A percentile compares a stretch with the other conserved stretches of the same genome.
These are phyloP conservation scores for Podila minutissima DNA, from an alignment of 192 early-diverging fungal genomes.

Conservation along the genomic window DNA sequence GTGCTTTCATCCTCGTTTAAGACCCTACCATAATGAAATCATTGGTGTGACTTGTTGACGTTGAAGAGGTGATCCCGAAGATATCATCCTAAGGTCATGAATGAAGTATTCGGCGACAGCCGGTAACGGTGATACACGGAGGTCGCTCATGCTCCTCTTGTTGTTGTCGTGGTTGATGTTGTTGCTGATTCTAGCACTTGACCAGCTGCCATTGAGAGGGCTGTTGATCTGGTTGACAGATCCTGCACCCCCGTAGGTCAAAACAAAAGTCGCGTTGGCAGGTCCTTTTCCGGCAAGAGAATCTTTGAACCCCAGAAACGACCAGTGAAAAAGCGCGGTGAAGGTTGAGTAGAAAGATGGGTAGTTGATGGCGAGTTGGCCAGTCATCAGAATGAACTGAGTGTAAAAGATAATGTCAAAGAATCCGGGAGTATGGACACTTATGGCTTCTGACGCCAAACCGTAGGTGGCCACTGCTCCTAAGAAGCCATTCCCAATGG, in stretches of 20 bases:
- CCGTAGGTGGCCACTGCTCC: slow-evolving; percentile 35
- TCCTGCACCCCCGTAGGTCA: slow-evolving; percentile 37
- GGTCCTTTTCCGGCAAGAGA: slow-evolving; percentile 43
- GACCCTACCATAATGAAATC: too few relatives aligned
- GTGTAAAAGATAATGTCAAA: slow-evolving; percentile 62
- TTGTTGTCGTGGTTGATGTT: background rate
- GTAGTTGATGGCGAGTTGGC: slow-evolving; percentile 57
- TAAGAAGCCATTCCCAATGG: slow-evolving; percentile 23
- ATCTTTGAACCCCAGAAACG: slow-evolving; percentile 40
- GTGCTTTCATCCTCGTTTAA: too few relatives aligned
- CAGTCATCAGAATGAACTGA: slow-evolving; percentile 59
- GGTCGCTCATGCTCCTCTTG: background rate
- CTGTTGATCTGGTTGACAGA: slow-evolving; percentile 35
- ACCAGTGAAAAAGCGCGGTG: slow-evolving; percentile 60
- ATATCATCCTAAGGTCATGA: too few relatives aligned
- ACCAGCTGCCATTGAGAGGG: background rate
- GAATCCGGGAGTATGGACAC: slow-evolving; percentile 59
- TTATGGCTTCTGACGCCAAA: slow-evolving; percentile 21
- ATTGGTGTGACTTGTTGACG: too few relatives aligned
- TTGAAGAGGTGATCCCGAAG: too few relatives aligned
- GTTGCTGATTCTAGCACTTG: background rate
- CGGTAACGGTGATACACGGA: background rate
- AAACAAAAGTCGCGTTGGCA: slow-evolving; percentile 28
- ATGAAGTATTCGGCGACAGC: background rate
- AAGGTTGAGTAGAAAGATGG: slow-evolving; percentile 59